Conservation (phyloP, 192 early-diverging fungal genomes). For the Coemansia furcata region DNA sequence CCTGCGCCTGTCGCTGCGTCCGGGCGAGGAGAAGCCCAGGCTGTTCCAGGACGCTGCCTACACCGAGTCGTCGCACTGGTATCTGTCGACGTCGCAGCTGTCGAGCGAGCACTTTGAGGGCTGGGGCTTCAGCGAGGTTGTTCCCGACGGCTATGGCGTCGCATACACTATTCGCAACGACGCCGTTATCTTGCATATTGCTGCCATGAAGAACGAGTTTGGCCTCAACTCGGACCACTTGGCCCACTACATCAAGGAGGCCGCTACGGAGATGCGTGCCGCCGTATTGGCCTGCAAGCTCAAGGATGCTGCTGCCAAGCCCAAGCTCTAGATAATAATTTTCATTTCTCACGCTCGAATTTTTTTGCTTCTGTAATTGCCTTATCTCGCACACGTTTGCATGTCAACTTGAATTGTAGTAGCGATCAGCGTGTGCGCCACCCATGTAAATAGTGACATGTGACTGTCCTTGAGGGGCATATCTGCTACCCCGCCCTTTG, state of each 20-base stretch:
- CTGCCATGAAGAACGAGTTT: constrained; percentile 60
- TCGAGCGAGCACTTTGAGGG: constrained; percentile 89
- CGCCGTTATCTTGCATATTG: constrained; percentile 86
- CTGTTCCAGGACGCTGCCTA: constrained; percentile 86
- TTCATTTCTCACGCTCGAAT: background rate
- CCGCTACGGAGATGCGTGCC: constrained; percentile 80
- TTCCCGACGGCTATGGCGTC: constrained; percentile 87
- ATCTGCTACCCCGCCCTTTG: background rate
- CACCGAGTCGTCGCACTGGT: constrained; percentile 81
- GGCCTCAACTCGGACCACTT: constrained; percentile 62
- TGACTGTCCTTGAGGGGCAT: background rate
- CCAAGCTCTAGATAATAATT: constrained; percentile 34
- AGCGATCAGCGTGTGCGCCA: background rate
- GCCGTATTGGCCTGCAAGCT: constrained; percentile 55
- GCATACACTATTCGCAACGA: constrained; percentile 93
- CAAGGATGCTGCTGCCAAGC: constrained; percentile 21
- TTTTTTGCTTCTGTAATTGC: background rate
- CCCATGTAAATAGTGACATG: background rate
- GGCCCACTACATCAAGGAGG: constrained; percentile 81
- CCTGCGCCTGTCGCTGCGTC: constrained; percentile 70
- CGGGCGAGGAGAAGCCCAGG: constrained; percentile 75
- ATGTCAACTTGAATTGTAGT: too few species aligned
- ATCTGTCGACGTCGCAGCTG: constrained; percentile 89
- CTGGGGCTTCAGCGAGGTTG: constrained; percentile 87
- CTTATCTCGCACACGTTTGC: background rate